These are phyloP conservation scores for Leptographium procerum DNA, from an alignment of 2,329 filamentous ascomycete genomes.

Conservation along the genomic window DNA sequence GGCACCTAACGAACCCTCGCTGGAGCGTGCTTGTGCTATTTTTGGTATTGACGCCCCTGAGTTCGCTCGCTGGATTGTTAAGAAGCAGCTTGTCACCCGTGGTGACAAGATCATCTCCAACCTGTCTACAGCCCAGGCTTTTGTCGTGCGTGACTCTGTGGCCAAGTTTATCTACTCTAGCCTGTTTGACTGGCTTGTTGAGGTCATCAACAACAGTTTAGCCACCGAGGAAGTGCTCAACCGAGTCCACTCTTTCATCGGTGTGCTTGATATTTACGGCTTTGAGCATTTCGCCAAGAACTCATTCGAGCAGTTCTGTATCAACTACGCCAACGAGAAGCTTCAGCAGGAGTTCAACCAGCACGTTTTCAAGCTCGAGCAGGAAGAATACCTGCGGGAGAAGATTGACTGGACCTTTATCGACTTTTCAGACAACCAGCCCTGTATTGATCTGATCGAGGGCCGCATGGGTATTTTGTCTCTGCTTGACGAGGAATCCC, in stretches of 20 bases:
- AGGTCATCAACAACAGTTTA: conserved; percentile 83
- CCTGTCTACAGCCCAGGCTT: conserved; percentile 81
- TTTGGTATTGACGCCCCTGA: conserved; percentile 77
- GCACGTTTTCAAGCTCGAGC: conserved; percentile 97
- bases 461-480: conserved; percentile 90
- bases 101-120: conserved; percentile 98
- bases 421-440: conserved; percentile 98
- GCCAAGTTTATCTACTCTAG: conserved; percentile 99
- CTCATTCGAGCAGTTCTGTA: conserved; percentile 99
- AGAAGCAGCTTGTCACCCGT: conserved; percentile 93
- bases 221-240: conserved; percentile 79
- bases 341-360: conserved; percentile 98
- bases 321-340: conserved; percentile 99
- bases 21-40: conserved; percentile 71
- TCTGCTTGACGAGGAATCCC: conserved; percentile 88
- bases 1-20: conserved; percentile 65
- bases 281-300: conserved; percentile 99
- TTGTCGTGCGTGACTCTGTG: conserved; percentile 91
- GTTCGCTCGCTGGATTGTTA: conserved; percentile 96
- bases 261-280: conserved; percentile 97
- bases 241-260: conserved; percentile 82
- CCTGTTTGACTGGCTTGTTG: conserved; percentile 98
- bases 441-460: conserved; percentile 96
- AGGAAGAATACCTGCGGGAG: conserved; percentile 93
- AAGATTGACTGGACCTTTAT: conserved; percentile 99